phyloP scores from a whole-genome alignment of 1,284 basidiomycete genomes.

The Lentinula novae-zelandiae region DNA sequence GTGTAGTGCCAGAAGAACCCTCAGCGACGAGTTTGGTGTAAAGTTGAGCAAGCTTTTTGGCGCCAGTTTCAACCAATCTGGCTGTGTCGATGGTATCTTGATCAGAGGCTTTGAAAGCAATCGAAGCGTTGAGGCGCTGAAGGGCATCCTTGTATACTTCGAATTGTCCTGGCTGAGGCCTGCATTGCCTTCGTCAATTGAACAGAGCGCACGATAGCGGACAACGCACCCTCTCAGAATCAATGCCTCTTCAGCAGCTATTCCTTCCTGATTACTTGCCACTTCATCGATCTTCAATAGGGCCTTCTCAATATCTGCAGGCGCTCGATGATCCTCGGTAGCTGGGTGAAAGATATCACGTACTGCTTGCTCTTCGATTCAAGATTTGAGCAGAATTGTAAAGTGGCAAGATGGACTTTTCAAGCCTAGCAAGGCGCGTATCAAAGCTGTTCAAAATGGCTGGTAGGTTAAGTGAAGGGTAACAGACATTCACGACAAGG shows the following conservation, averaged over 20 bases:
- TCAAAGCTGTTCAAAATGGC: conserved; percentile 79
- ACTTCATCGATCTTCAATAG: conserved; percentile 74
- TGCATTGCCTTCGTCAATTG: conserved; percentile 22
- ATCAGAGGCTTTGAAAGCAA: conserved; percentile 69
- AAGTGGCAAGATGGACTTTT: conserved; percentile 76
- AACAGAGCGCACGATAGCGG: not conserved
- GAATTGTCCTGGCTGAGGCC: conserved; percentile 67
- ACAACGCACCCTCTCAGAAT: conserved; percentile 66
- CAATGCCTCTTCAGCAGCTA: conserved; percentile 71
- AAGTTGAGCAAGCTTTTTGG: conserved; percentile 72
- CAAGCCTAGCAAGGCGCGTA: conserved; percentile 69
- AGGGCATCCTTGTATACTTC: conserved; percentile 64
- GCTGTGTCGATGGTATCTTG: conserved; percentile 59
- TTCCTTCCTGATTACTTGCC: conserved; percentile 70
- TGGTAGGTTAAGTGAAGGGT: conserved; percentile 33
- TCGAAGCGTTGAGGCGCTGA: conserved; percentile 70
- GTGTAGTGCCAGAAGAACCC: conserved; percentile 66
- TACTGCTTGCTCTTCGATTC: conserved; percentile 65
- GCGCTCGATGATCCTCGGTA: not conserved
- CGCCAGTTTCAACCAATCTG: conserved; percentile 69
- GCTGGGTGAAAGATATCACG: conserved; percentile 21
- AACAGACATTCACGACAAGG: conserved; percentile 10
- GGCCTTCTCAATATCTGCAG: conserved; percentile 72
- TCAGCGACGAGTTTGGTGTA: conserved; percentile 81
- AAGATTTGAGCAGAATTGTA: conserved; percentile 74